A percentile compares a stretch with the other conserved stretches of the same genome.
Conservation (phyloP, 2,329 filamentous ascomycete genomes). For the Colletotrichum lini region DNA sequence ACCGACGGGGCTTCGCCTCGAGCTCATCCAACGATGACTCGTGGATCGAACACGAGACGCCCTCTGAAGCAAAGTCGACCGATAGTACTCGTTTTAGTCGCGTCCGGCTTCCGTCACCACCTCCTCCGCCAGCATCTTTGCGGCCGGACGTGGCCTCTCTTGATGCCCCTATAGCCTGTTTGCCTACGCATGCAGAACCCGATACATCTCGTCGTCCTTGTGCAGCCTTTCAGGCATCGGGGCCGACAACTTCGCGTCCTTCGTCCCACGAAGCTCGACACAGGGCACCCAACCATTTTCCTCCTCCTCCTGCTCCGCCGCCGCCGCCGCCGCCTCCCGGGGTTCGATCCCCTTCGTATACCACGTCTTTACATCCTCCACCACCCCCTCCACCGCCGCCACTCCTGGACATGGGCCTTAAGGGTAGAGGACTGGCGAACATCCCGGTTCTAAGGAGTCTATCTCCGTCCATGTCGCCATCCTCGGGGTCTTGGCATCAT, state of each 20-base stretch:
- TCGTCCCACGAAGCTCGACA: slow-evolving; percentile 4
- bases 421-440: neutral
- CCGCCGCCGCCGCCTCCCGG: slow-evolving; percentile 7
- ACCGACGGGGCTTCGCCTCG: slow-evolving; percentile 13
- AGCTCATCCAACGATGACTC: slow-evolving; percentile 8
- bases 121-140: slow-evolving; percentile 5
- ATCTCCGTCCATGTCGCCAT: slow-evolving; percentile 15
- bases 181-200: neutral
- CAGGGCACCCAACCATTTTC: neutral
- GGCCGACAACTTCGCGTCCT: slow-evolving; percentile 4
- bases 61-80: slow-evolving; percentile 21
- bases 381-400: slow-evolving; percentile 16
- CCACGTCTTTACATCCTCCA: slow-evolving; percentile 3
- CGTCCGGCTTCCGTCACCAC: neutral
- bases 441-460: neutral
- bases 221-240: neutral
- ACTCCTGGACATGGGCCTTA: neutral
- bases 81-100: neutral
- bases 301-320: slow-evolving; percentile 6
- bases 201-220: neutral
- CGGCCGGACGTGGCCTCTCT: neutral
- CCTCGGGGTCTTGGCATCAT: slow-evolving; percentile 27
- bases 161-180: neutral
- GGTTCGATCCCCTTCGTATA: neutral
- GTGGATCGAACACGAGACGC: slow-evolving; percentile 12